Evolutionary conservation across 2,329 filamentous ascomycete species (phyloP).

Genomic region (Colletotrichum echinochloae): DNA sequence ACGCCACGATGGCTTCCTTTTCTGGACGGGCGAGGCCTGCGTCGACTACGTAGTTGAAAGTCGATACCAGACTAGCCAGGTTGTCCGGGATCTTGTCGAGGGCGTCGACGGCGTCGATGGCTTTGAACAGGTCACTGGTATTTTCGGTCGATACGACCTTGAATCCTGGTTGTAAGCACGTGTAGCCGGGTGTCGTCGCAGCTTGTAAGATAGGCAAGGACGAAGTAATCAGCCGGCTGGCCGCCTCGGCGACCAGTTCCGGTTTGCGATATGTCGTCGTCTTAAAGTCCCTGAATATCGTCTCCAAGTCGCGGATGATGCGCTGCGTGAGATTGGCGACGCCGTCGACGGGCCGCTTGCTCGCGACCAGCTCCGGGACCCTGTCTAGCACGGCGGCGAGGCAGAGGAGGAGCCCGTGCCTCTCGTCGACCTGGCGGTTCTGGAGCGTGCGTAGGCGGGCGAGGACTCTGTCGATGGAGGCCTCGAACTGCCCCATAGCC

Average conservation of each 20-base stretch:
- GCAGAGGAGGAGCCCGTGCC: conserved; percentile 74
- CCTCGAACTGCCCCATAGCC: conserved; percentile 47
- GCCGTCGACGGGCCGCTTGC: conserved; percentile 17
- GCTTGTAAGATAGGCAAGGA: conserved; percentile 61
- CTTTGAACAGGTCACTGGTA: conserved; percentile 14
- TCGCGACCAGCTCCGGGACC: conserved; percentile 51
- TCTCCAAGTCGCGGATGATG: conserved; percentile 44
- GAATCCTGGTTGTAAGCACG: conserved; percentile 29
- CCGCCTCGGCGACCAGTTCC: conserved; percentile 73
- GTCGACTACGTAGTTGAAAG: conserved; percentile 51
- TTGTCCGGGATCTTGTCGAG: conserved; percentile 22
- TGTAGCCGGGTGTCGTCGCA: conserved; percentile 41
- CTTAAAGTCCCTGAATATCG: conserved; percentile 57
- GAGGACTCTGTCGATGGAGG: conserved; percentile 57
- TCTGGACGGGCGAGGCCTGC: conserved; percentile 65
- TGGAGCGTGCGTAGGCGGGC: conserved; percentile 60
- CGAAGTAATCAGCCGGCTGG: conserved; percentile 68
- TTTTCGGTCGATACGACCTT: conserved; percentile 42
- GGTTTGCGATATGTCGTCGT: conserved; percentile 66
- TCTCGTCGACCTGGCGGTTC: conserved; percentile 73
- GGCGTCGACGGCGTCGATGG: conserved; percentile 32
- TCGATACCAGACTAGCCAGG: conserved; percentile 43
- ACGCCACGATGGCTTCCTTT: conserved; percentile 60
- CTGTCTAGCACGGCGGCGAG: conserved; percentile 69
- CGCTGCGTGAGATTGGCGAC: not conserved